Conservation (phyloP, 495 filamentous ascomycete genomes). For the Penicillium samsonianum region DNA sequence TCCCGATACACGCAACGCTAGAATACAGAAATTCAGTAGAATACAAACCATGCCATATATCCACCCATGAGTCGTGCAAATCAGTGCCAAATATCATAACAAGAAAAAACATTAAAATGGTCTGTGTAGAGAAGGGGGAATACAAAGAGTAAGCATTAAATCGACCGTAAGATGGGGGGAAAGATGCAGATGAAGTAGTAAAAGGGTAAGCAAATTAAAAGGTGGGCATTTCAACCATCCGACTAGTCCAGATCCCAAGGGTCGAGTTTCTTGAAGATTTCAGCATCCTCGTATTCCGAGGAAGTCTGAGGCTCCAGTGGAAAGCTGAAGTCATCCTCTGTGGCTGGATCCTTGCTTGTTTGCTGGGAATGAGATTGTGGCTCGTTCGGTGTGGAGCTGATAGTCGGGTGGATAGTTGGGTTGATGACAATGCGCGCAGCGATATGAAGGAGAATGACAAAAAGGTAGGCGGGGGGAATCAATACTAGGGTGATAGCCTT, state of each 20-base stretch:
- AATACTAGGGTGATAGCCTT: slow-evolving; percentile 75
- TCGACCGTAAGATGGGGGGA: slow-evolving; percentile 6
- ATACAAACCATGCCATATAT: slow-evolving; percentile 16
- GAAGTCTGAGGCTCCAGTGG: slow-evolving; percentile 40
- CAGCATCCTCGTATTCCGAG: slow-evolving; percentile 33
- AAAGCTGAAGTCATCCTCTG: slow-evolving; percentile 46
- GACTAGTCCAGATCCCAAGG: slow-evolving; percentile 38
- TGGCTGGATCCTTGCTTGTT: neutral
- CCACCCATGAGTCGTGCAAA: slow-evolving; percentile 17
- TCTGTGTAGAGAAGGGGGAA: slow-evolving; percentile 5
- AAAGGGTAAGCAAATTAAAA: neutral
- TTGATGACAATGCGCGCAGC: slow-evolving; percentile 72
- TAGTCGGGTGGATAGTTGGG: slow-evolving; percentile 17
- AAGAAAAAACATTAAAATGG: slow-evolving; percentile 15
- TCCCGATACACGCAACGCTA: slow-evolving; percentile 30
- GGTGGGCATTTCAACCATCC: neutral
- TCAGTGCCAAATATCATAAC: slow-evolving; percentile 17
- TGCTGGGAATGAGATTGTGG: slow-evolving; percentile 12
- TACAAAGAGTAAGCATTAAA: slow-evolving; percentile 23
- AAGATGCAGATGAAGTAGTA: slow-evolving; percentile 14
- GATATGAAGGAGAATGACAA: slow-evolving; percentile 76
- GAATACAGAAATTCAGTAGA: slow-evolving; percentile 29
- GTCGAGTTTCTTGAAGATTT: slow-evolving; percentile 25
- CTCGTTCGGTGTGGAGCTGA: slow-evolving; percentile 22
- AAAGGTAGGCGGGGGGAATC: slow-evolving; percentile 71